Base-by-base conservation (phyloP, 352 stramenopile species). In the Phytopythium cucurbitacearum region DNA sequence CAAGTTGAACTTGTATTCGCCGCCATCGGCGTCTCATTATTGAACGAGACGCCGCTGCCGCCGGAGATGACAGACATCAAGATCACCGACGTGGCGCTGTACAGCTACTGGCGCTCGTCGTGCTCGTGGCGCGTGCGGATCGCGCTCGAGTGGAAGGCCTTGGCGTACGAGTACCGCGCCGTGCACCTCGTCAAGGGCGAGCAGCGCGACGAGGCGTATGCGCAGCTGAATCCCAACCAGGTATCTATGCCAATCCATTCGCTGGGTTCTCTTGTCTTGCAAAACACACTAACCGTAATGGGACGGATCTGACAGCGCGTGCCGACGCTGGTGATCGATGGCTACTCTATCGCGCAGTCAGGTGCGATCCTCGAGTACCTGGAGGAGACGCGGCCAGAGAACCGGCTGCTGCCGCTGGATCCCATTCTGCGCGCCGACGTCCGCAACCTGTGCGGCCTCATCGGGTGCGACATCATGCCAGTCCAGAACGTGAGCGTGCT, bases 351-450 rank as follows among this genome's bases (percentile, higher is more conserved):
- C 7, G 77, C 84, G 36, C 92, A 98, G 62, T 97, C 83, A 0
- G 58, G 87, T 36, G 88, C 91, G 10, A 98, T 98, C 53, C 76
- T 98, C 57, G 90, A 98, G 61, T 98, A 97, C 62, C 62, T 98
- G 10, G 91, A 98, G 40, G 76, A 91, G 51, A 86, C 76, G 32
- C 91, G 87, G 61, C 66, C 87, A 1, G 58, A 87, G 48, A 68
- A 78, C 34, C 64, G 73, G 32, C 57, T 97, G 47, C 65, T 97
- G 49, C 91, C 91, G 3, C 65, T 61, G 15, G 81, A 96, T 56
- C 59, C 69, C 7, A 60, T 89, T 36, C 62, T 80, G 21, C 77
- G 83, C 28, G 80, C 83, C 9, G 73, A 84, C 15, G 85, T 91
- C 28, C 81, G 84, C 64, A 91, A 95, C 61, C 70, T 98, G 46